phyloP scores from a whole-genome alignment of 2,329 filamentous ascomycete species.

The Calonectria hawksworthii region DNA sequence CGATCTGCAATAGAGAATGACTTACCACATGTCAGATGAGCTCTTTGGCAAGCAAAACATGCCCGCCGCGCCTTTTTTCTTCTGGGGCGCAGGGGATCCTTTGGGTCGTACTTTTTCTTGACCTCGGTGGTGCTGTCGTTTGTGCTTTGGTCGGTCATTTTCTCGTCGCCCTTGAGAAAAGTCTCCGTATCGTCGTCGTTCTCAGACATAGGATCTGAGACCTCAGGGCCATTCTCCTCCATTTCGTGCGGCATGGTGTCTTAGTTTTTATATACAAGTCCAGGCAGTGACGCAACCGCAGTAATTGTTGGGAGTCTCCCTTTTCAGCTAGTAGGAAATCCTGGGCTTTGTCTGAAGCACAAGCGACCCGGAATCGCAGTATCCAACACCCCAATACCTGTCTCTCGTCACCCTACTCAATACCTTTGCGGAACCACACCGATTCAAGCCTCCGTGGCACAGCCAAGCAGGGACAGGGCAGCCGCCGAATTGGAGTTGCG shows the following conservation, averaged over 20 bases:
- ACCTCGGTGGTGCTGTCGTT: constrained; percentile 63
- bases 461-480: constrained; percentile 44
- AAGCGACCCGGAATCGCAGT: constrained; percentile 51
- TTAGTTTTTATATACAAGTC: constrained; percentile 63
- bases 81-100: constrained; percentile 89
- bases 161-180: constrained; percentile 59
- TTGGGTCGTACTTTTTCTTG: constrained; percentile 82
- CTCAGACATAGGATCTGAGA: constrained; percentile 72
- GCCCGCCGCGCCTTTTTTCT: constrained; percentile 97
- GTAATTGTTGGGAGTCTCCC: constrained; percentile 38
- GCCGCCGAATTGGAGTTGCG: constrained; percentile 38
- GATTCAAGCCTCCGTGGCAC: constrained; percentile 49
- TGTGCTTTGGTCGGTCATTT: constrained; percentile 64
- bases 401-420: constrained; percentile 45
- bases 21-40: constrained; percentile 98
- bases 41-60: constrained; percentile 96
- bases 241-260: constrained; percentile 69
- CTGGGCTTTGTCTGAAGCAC: constrained; percentile 37
- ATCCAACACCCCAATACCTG: constrained; percentile 46
- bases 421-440: constrained; percentile 52
- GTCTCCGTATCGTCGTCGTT: constrained; percentile 69
- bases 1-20: constrained; percentile 46
- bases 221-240: constrained; percentile 66
- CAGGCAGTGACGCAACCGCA: constrained; percentile 35
- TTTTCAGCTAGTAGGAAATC: constrained; percentile 38